These are phyloP conservation scores for Karstenula rhodostoma DNA, from an alignment of 2,329 filamentous ascomycete genomes.

Conservation along the genomic window DNA sequence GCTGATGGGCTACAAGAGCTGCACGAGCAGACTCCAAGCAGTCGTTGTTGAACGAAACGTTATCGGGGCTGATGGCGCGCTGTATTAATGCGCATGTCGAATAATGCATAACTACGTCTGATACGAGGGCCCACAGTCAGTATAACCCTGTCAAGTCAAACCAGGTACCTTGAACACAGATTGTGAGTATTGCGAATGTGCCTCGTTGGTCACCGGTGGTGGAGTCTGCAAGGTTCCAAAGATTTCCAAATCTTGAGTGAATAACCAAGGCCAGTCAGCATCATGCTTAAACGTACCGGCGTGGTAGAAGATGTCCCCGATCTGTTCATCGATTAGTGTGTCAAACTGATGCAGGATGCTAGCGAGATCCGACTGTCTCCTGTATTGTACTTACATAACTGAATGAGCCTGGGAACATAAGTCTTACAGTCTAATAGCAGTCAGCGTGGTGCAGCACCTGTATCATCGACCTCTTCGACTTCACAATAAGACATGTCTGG, in stretches of 20 bases:
- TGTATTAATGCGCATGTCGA: constrained; percentile 44
- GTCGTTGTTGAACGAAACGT: constrained; percentile 40
- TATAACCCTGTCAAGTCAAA: not conserved
- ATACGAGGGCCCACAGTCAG: not conserved
- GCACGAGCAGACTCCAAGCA: constrained; percentile 43
- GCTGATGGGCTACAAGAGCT: constrained; percentile 41
- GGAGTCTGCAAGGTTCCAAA: not conserved
- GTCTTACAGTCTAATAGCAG: constrained; percentile 17
- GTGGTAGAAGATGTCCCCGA: constrained; percentile 45
- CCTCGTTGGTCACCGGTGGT: not conserved
- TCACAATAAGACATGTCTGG: not conserved
- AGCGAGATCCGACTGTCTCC: not conserved
- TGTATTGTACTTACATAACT: constrained; percentile 12
- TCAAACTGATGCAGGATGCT: not conserved
- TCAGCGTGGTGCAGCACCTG: constrained; percentile 17
- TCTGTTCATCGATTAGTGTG: constrained; percentile 21
- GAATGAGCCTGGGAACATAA: constrained; percentile 22
- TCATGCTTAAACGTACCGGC: constrained; percentile 22
- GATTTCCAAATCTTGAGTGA: not conserved
- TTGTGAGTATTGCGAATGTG: not conserved
- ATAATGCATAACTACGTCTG: constrained; percentile 40
- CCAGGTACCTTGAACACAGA: not conserved
- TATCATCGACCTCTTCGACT: constrained; percentile 1
- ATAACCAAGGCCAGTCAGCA: not conserved
- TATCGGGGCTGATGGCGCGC: constrained; percentile 41